Conservation (phyloP, 495 filamentous ascomycete genomes). For the Neurospora cerealis region DNA sequence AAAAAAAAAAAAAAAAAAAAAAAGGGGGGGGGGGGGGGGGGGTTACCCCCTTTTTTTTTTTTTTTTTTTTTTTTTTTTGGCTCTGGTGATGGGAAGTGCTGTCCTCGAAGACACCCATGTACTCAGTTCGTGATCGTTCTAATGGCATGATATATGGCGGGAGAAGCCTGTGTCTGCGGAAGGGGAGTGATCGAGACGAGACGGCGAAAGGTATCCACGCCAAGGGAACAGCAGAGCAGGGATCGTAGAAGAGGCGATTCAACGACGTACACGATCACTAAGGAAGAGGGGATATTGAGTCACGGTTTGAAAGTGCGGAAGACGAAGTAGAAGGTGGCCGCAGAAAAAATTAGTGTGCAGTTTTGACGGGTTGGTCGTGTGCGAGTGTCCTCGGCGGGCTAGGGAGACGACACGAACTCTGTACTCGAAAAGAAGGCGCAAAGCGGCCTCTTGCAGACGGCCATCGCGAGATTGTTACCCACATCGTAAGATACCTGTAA, state of each 20-base stretch:
- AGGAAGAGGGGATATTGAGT: too few relatives aligned
- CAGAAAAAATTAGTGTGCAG: too few relatives aligned
- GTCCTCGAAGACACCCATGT: background rate
- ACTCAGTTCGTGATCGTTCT: background rate
- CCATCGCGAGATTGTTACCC: background rate
- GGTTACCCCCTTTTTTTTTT: too few relatives aligned
- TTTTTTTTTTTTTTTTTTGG: too few relatives aligned
- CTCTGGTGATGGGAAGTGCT: too few relatives aligned
- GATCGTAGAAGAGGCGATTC: too few relatives aligned
- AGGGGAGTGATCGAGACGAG: background rate
- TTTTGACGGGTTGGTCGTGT: background rate
- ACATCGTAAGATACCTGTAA: background rate
- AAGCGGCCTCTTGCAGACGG: background rate
- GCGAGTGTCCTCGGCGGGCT: background rate
- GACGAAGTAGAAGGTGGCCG: background rate
- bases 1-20: too few relatives aligned
- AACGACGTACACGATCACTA: too few relatives aligned
- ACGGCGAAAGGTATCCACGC: background rate
- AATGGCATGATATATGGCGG: background rate
- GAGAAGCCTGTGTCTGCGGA: background rate
- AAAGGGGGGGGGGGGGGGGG: too few relatives aligned
- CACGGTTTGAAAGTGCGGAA: too few relatives aligned
- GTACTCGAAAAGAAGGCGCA: background rate
- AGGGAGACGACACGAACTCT: too few relatives aligned
- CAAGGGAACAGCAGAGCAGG: background rate